Evolutionary conservation across 179 eudicot genomes (phyloP), one percentile per base, ranked within the genome.

Genomic region (Patellifolia procumbens): DNA sequence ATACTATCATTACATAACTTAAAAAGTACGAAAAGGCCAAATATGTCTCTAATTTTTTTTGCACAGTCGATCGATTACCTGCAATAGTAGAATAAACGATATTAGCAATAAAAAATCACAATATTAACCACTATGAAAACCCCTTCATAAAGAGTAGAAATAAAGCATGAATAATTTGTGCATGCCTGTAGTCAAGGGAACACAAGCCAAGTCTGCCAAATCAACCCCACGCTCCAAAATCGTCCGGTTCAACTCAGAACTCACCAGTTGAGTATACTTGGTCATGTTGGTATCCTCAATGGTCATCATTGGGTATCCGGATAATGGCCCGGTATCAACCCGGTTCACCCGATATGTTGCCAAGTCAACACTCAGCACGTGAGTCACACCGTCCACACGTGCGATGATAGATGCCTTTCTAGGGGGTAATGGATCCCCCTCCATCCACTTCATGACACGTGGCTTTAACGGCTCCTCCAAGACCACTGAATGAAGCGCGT

Each of bases 231-330:
- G 92, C 22, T 72, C 85, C 58, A 80, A 31, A 72, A 95, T 79
- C 65, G 97, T 87, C 61, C 87, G 94, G 81, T 95, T 95, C 48
- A 95, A 92, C 63, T 82, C 90, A 1, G 79, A 70, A 79, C 83
- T 89, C 28, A 68, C 60, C 1, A 94, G 83, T 13, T 97, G 98
- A 8, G 92, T 94, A 81, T 73, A 82, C 35, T 88, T 85, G 1
- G 87, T 84, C 15, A 86, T 74, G 0, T 74, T 81, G 92, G 92
- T 88, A 64, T 94, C 98, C 83, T 94, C 96, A 0, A 88, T 69
- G 16, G 97, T 94, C 97, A 94, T 87, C 16, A 78, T 85, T 74
- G 98, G 98, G 81, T 88, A 91, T 11, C 98, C 98, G 2, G 90
- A 84, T 35, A 60, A 0, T 2, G 52, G 55, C 1, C 82, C 89